Evolutionary conservation across 495 filamentous ascomycete species (phyloP), one percentile per base, ranked within the genome.

Genomic region (Poronia punctata): DNA sequence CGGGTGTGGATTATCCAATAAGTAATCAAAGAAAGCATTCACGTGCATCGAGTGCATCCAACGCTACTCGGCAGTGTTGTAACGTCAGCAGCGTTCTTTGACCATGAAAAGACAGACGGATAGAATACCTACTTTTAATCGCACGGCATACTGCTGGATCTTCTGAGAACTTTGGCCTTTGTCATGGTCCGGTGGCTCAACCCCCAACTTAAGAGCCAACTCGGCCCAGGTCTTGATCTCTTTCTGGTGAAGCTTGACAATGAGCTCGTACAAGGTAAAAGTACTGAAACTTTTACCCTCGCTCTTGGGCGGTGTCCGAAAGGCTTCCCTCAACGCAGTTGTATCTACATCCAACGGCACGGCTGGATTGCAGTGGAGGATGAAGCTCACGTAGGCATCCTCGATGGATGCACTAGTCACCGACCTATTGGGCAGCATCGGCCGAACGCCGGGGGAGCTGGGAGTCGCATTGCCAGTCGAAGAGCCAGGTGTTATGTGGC

Each of bases 31-130:
- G 57, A 96, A 98, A 12, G 89, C 85, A 70, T 96, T 88, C 15
- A 98, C 77, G 56, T 96, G 92, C 86, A 95, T 94, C 1, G 92
- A 90, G 54, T 86, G 87, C 86, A 98, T 92, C 92, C 92, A 98
- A 43, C 92, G 78, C 84, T 95, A 43, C n/a, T n/a, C n/a, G n/a
- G n/a, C n/a, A n/a, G n/a, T n/a, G n/a, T n/a, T 23, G 29, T 41
- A 20, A 43, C 36, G 45, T 45, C 17, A 57, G 44, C 39, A 27
- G 42, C 11, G 41, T 28, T 26, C 17, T 14, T 8, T 18, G 25
- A 28, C 10, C 25, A 40, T 22, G 42, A 31, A 27, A 10, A 30
- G 27, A 7, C 5, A 5, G 11, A 27, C 7, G 36, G 14, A 9
- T n/a, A 30, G 25, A 39, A 15, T 7, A 56, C 68, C 44, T 67